These are phyloP conservation scores for Marasmius fiardii DNA, from an alignment of 1,284 basidiomycete species.

Conservation along the genomic window DNA sequence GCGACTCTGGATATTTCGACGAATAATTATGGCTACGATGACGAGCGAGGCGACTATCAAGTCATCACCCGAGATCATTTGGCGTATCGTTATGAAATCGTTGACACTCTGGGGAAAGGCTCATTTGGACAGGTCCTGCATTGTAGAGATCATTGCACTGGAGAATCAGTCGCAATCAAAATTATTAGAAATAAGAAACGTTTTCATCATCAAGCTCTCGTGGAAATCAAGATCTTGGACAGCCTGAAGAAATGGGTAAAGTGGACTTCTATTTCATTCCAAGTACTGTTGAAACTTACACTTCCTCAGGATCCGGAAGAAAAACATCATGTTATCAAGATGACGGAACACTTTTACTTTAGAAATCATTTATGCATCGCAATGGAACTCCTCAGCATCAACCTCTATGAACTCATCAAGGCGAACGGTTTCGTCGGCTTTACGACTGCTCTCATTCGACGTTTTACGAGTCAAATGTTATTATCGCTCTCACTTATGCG, in stretches of 20 bases:
- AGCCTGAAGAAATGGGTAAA: conserved; percentile 94
- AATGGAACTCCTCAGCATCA: conserved; percentile 97
- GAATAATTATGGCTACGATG: conserved; percentile 97
- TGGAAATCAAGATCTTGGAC: conserved; percentile 98
- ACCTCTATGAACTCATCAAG: conserved; percentile 99
- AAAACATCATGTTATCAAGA: conserved; percentile 96
- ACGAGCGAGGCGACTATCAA: conserved; percentile 96
- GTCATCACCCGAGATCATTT: conserved; percentile 92
- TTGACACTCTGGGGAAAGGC: conserved; percentile 93
- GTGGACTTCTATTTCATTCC: background rate
- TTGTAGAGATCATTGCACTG: conserved; percentile 96
- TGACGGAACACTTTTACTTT: conserved; percentile 99
- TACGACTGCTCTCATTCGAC: conserved; percentile 89
- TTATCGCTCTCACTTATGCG: conserved; percentile 90
- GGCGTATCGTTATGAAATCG: conserved; percentile 93
- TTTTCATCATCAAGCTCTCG: conserved; percentile 97
- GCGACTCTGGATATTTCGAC: conserved; percentile 70
- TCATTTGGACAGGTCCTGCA: conserved; percentile 98
- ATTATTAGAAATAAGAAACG: conserved; percentile 99
- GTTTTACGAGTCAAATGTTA: conserved; percentile 96
- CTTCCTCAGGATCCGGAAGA: conserved; percentile 83
- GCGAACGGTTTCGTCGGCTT: conserved; percentile 98
- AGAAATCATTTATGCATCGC: conserved; percentile 97
- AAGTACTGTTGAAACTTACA: conserved; percentile 9
- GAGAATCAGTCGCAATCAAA: conserved; percentile 96